A percentile compares a stretch with the other conserved stretches of the same genome.
These are phyloP conservation scores for Hemileia vastatrix DNA, from an alignment of 1,284 basidiomycete species.

Conservation along the genomic window DNA sequence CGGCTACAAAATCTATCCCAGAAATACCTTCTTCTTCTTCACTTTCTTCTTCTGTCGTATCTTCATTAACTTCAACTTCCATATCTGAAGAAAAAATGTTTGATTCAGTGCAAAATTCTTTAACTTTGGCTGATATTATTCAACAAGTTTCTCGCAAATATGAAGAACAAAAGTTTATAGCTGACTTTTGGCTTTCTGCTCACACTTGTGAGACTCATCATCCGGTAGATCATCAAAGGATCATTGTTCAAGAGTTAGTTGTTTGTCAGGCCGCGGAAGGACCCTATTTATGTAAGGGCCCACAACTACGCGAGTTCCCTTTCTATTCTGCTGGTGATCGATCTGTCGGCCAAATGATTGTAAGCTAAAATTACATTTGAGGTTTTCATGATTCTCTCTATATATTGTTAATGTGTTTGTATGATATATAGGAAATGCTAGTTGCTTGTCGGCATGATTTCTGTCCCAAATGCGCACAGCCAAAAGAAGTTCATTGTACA, in stretches of 20 bases:
- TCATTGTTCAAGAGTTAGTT: slow-evolving; percentile 64
- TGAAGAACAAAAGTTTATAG: slow-evolving; percentile 67
- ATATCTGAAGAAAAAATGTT: too few relatives aligned
- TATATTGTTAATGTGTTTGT: slow-evolving; percentile 70
- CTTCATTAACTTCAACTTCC: too few relatives aligned
- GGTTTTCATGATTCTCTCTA: slow-evolving; percentile 48
- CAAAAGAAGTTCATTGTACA: slow-evolving; percentile 20
- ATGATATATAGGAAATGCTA: slow-evolving; percentile 72
- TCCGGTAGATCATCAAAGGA: slow-evolving; percentile 85
- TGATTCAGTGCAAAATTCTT: too few relatives aligned
- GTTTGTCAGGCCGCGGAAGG: slow-evolving; percentile 53
- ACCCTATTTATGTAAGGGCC: slow-evolving; percentile 18
- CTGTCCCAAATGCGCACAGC: slow-evolving; percentile 16
- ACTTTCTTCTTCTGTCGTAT: slow-evolving; percentile 1
- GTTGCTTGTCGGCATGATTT: slow-evolving; percentile 11
- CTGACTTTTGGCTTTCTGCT: slow-evolving; percentile 76
- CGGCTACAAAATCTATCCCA: slow-evolving; percentile 24
- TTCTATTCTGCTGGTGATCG: slow-evolving; percentile 23
- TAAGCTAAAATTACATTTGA: too few relatives aligned
- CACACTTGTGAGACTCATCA: slow-evolving; percentile 72
- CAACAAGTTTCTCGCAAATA: slow-evolving; percentile 61
- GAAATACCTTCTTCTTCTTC: slow-evolving; percentile 35
- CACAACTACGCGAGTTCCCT: slow-evolving; percentile 14
- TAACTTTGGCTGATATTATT: slow-evolving; percentile 18
- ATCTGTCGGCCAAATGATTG: slow-evolving; percentile 22